Base-by-base conservation (phyloP, 1,284 basidiomycete genomes). In the Trichosporon asahii region DNA sequence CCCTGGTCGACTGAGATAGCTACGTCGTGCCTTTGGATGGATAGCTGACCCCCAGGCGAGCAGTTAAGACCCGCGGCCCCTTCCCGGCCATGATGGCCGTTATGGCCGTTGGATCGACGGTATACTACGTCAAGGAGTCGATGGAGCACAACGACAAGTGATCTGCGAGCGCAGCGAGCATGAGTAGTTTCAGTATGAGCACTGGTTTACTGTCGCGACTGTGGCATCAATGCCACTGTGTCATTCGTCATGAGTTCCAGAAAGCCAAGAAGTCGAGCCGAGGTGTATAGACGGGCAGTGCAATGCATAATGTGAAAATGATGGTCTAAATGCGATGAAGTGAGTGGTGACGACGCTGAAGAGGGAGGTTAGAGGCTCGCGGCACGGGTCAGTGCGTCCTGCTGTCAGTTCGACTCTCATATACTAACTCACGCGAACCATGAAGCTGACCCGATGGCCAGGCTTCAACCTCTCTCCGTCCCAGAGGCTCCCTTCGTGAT, bases 361-460 rank as follows among this genome's bases (percentile, higher is more conserved):
- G 35, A 37, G 40, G 4, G 40, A 3, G 40, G 15, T 61, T 40
- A 66, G 6, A 55, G 29, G 18, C 21, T 15, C 49, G 65, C 65
- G 6, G 65, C 46, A 8, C 27, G 29, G 4, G 29, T 66, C 29
- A 49, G 65, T n/a, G 65, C 65, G 65, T 66, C 65, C 65, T 66
- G 65, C 2, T 7, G 65, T 66, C 46, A 35, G 35, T 15, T 44
- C 9, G 2, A 18, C 12, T 2, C 31, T 1, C 4, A 1, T 0
- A 23, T 5, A 12, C 15, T 9, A 0, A 73, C 72, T 40, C 35
- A 73, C 80, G 25, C 80, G 68, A 21, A 82, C 72, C 80, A 82
- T 82, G 57, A 82, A 71, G 68, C 79, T 81, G 46, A 82, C 68
- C 5, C 80, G 65, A 53, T 82, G 80, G 8, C 80, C 80, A 0